Base-by-base conservation (phyloP, 768 basidiomycete species). In the Cystobasidiopsis lactophilus region DNA sequence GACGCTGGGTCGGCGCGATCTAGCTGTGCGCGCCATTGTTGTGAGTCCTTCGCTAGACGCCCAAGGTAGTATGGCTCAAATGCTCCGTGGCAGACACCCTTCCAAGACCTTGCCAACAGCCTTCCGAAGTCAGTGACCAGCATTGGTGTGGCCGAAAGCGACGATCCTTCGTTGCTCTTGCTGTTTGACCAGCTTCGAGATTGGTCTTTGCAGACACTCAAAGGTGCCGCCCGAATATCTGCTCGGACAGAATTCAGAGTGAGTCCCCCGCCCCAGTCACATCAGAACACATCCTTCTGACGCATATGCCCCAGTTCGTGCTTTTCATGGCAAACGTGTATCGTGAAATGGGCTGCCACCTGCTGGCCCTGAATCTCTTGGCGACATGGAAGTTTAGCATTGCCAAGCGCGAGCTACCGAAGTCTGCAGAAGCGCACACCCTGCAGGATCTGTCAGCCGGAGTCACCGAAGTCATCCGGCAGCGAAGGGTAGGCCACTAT, bases 301-400 rank as follows among this genome's bases (percentile, higher is more conserved):
- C 40, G 3, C 45, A 19, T 16, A 7, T 18, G n/a, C 27, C 14
- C 2, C 54, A 61, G 60, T 96, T 96, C 65, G 85, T 98, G 10
- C 70, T 89, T 27, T 89, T 96, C 68, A 85, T 86, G 60, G 83
- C 88, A 0, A 76, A 85, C 27, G 82, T 91, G 7, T 88, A 95
- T 60, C 85, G 82, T 61, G 72, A 85, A 54, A 11, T 65, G 93
- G 89, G 91, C 19, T 95, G 89, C 61, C 91, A 93, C 64, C 75
- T 75, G 5, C 70, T 98, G n/a, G 89, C 85, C 4, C 73, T 98
- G 35, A 79, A 86, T 64, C 77, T 98, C 18, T 79, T 91, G 37
- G 74, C 76, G 26, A 80, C 82, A 0, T 95, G 89, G 89, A 80
- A 83, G 1, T 95, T 93, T 64, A 81, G 82, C 50, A 73, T 79